Percentiles rank a stretch among this genome's conserved stretches.
Conservation (phyloP, 169 alveolate genomes). For the Neospora caninum region DNA sequence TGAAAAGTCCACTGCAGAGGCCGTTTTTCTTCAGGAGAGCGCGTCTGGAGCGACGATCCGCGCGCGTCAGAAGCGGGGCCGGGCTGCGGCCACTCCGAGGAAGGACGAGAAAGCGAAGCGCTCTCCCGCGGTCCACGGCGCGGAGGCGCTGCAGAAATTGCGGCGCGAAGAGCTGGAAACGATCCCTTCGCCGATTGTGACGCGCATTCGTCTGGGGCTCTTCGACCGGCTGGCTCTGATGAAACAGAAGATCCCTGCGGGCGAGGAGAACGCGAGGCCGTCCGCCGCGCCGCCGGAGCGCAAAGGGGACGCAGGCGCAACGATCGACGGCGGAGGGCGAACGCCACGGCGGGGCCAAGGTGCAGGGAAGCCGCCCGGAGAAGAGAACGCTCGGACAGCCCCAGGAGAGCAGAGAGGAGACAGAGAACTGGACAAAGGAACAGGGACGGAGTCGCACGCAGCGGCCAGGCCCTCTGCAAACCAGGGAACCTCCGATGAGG, state of each 20-base stretch:
- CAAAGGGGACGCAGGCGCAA: too few relatives aligned
- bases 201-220: constrained; percentile 32
- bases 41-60: neutral
- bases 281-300: neutral
- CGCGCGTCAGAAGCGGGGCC: neutral
- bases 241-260: neutral
- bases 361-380: neutral
- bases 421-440: too few relatives aligned
- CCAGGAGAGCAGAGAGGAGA: too few relatives aligned
- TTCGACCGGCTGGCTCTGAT: neutral
- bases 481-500: too few relatives aligned
- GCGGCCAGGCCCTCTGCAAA: too few relatives aligned
- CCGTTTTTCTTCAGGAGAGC: neutral
- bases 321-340: too few relatives aligned
- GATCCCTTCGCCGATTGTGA: constrained; percentile 33
- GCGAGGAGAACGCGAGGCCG: neutral
- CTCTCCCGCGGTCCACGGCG: neutral
- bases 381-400: too few relatives aligned
- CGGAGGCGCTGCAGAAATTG: neutral
- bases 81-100: neutral
- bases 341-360: too few relatives aligned
- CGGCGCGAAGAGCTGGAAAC: neutral
- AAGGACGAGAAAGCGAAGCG: neutral
- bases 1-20: too few relatives aligned
- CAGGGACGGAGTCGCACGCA: too few relatives aligned